Conservation (phyloP, 2,329 filamentous ascomycete genomes). For the Colletotrichum sp. region DNA sequence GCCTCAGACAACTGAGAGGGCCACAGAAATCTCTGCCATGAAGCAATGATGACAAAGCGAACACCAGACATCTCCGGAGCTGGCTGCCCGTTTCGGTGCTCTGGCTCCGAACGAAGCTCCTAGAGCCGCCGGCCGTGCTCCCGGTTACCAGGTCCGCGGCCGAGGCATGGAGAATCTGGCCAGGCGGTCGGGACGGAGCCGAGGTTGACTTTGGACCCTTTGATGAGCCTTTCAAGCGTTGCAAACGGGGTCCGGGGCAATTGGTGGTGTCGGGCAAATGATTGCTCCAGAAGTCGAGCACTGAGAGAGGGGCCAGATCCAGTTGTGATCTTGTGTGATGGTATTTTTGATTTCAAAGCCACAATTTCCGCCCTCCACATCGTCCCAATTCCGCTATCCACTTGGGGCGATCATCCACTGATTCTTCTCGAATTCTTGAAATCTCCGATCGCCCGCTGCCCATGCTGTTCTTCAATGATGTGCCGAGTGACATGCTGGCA, state of each 20-base stretch:
- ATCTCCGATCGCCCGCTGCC: not conserved
- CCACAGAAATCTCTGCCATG: constrained; percentile 1
- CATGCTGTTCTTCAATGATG: not conserved
- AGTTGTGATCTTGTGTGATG: not conserved
- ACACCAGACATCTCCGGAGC: not conserved
- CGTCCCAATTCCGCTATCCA: not conserved
- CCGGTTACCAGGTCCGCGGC: constrained; percentile 6
- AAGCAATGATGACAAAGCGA: constrained; percentile 16
- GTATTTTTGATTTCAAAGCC: constrained; percentile 20
- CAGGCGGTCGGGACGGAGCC: not conserved
- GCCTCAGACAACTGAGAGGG: not conserved
- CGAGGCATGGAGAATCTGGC: not conserved
- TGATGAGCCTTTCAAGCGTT: not conserved
- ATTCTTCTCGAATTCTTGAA: not conserved
- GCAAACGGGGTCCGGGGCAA: constrained; percentile 1
- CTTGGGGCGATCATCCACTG: not conserved
- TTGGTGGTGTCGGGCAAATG: constrained; percentile 3
- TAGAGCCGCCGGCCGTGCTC: not conserved
- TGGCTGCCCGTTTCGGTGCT: not conserved
- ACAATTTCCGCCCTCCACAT: not conserved
- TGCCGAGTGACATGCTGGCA: not conserved
- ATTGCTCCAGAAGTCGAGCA: not conserved
- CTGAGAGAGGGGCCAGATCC: not conserved
- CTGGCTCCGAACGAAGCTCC: not conserved
- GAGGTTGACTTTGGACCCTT: not conserved